Conservation (phyloP, 352 stramenopile species). For the Phytophthora megakarya region DNA sequence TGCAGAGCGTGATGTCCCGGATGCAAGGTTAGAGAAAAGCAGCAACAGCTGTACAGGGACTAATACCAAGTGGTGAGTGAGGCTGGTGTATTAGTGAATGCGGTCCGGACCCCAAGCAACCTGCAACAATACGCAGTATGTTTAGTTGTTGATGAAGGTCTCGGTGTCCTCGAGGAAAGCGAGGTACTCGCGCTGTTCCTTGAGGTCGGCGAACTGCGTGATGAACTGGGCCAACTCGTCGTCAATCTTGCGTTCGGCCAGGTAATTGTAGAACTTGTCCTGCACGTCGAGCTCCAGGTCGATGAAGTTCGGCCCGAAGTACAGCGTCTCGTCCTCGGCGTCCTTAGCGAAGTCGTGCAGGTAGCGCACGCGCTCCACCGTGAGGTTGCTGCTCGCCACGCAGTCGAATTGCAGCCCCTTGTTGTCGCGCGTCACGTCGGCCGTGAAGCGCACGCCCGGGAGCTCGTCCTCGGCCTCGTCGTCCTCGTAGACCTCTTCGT, state of each 20-base stretch:
- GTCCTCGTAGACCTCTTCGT: constrained; percentile 50
- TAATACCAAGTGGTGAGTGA: constrained; percentile 28
- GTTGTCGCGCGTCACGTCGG: constrained; percentile 74
- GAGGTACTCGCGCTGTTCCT: constrained; percentile 88
- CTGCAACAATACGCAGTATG: constrained; percentile 10
- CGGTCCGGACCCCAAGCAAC: constrained; percentile 15
- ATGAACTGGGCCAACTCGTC: constrained; percentile 88
- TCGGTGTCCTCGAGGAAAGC: constrained; percentile 72
- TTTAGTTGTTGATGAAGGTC: constrained; percentile 78
- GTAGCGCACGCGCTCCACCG: constrained; percentile 78
- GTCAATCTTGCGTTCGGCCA: constrained; percentile 79
- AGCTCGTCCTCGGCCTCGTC: constrained; percentile 73
- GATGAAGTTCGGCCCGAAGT: constrained; percentile 82
- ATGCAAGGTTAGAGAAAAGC: constrained; percentile 50
- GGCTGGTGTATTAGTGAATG: constrained; percentile 27
- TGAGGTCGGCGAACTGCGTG: constrained; percentile 81
- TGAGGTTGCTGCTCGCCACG: constrained; percentile 81
- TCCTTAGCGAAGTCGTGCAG: constrained; percentile 59
- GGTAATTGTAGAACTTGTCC: constrained; percentile 80
- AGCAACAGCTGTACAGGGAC: constrained; percentile 15
- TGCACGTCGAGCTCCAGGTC: constrained; percentile 87
- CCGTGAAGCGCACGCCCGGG: constrained; percentile 78
- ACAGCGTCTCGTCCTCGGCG: constrained; percentile 64
- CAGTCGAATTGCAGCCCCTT: constrained; percentile 82
- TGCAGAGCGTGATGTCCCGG: constrained; percentile 72